Conservation (phyloP, 164 flowering plant genomes). For the Sextonia rubra region DNA sequence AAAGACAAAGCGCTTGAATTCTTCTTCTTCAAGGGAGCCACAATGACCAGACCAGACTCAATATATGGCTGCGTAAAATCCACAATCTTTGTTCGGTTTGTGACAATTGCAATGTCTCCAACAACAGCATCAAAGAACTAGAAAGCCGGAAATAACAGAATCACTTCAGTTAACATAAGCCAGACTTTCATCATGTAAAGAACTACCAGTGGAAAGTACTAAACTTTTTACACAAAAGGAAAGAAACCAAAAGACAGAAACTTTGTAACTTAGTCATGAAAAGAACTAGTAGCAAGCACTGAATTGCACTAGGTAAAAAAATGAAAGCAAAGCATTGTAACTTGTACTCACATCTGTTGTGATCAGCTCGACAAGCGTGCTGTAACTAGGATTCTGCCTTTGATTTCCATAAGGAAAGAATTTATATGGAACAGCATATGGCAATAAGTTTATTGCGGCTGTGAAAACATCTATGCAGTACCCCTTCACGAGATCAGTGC, state of each 20-base stretch:
- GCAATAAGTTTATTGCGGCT: slow-evolving; percentile 74
- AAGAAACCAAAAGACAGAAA: no score
- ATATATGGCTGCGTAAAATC: slow-evolving; percentile 86
- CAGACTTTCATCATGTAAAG: no score
- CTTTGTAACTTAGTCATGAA: neutral
- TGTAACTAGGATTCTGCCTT: slow-evolving; percentile 61
- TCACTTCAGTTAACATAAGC: no score
- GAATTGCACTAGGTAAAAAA: no score
- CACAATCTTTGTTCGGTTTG: slow-evolving; percentile 56
- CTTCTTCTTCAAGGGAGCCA: slow-evolving; percentile 51
- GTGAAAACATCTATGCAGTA: slow-evolving; percentile 85
- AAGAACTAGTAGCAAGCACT: neutral
- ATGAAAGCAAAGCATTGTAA: neutral
- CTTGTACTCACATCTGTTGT: slow-evolving; percentile 59
- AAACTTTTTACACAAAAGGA: no score
- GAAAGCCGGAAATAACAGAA: neutral
- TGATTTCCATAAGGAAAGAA: slow-evolving; percentile 74
- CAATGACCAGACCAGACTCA: slow-evolving; percentile 81
- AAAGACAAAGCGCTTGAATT: slow-evolving; percentile 73
- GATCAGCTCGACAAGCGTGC: slow-evolving; percentile 52
- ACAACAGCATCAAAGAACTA: slow-evolving; percentile 73
- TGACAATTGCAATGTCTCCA: slow-evolving; percentile 78
- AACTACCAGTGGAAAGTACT: neutral
- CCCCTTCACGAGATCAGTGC: slow-evolving; percentile 48
- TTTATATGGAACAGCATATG: slow-evolving; percentile 70